phyloP scores from a whole-genome alignment of 257 asterid genomes.

The Schizonepeta tenuifolia region DNA sequence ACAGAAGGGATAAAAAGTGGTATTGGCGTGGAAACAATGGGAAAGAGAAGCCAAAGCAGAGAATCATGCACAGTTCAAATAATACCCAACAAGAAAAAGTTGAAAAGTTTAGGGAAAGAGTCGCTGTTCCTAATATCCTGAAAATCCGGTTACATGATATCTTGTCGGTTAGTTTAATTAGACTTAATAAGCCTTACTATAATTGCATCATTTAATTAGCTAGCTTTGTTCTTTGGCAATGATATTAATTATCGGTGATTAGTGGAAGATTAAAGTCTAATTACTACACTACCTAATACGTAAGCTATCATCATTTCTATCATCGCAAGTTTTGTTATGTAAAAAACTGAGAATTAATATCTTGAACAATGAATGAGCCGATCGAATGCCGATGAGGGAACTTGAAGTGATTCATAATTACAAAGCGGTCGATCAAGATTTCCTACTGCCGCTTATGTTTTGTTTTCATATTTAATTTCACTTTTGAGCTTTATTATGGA shows the following conservation, averaged over 20 bases:
- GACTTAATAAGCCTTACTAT: constrained; percentile 7
- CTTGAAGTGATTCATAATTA: neutral
- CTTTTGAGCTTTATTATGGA: too few relatives aligned
- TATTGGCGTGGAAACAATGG: constrained; percentile 27
- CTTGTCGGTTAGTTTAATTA: constrained; percentile 45
- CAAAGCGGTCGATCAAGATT: neutral
- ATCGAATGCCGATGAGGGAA: too few relatives aligned
- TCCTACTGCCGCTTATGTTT: neutral
- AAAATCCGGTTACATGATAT: constrained; percentile 52
- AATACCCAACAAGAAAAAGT: constrained; percentile 47
- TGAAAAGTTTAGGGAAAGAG: constrained; percentile 19
- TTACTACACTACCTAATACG: neutral
- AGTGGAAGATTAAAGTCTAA: constrained; percentile 7
- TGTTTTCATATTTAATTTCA: too few relatives aligned
- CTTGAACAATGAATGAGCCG: neutral
- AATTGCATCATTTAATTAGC: constrained; percentile 28
- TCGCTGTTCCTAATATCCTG: constrained; percentile 43
- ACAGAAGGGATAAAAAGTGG: neutral
- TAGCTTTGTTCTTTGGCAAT: neutral
- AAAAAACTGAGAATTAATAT: too few relatives aligned
- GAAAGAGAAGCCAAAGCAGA: constrained; percentile 25
- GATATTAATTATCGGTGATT: constrained; percentile 15
- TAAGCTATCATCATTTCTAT: neutral
- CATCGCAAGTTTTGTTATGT: neutral
- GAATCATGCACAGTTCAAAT: constrained; percentile 42